Evolutionary conservation across 192 early-diverging fungal species (phyloP).

Genomic region (Powellomyces hirtus): DNA sequence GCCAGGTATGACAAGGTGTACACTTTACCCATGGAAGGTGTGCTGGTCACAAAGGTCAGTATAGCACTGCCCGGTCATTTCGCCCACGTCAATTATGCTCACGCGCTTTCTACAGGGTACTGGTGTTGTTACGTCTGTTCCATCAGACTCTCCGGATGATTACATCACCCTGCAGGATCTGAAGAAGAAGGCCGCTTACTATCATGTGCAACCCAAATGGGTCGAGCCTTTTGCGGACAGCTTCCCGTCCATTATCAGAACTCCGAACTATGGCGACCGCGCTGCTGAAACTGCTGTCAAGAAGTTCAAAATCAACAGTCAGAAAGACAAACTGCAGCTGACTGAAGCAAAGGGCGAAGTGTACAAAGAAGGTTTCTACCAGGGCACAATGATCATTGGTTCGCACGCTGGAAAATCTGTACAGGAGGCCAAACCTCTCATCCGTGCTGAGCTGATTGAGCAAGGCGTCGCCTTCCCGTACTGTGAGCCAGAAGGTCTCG

Average conservation of each 20-base stretch:
- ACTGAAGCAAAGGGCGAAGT: slow-evolving; percentile 89
- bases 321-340: slow-evolving; percentile 92
- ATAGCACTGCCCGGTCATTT: background rate
- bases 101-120: slow-evolving; percentile 70
- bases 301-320: slow-evolving; percentile 92
- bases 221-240: slow-evolving; percentile 61
- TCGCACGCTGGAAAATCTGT: slow-evolving; percentile 80
- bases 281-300: slow-evolving; percentile 81
- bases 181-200: slow-evolving; percentile 91
- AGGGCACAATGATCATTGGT: slow-evolving; percentile 82
- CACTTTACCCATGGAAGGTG: slow-evolving; percentile 96
- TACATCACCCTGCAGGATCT: slow-evolving; percentile 87
- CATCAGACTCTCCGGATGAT: slow-evolving; percentile 98
- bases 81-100: too few species aligned
- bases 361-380: slow-evolving; percentile 99
- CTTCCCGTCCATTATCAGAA: slow-evolving; percentile 80
- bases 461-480: slow-evolving; percentile 77
- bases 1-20: slow-evolving; percentile 75
- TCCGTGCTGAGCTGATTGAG: slow-evolving; percentile 74
- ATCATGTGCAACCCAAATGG: slow-evolving; percentile 87
- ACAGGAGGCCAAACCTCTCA: slow-evolving; percentile 85
- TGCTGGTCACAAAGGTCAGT: slow-evolving; percentile 75
- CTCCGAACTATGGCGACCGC: slow-evolving; percentile 81
- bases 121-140: slow-evolving; percentile 97
- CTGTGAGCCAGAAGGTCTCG: slow-evolving; percentile 90